These are phyloP conservation scores for Cryphonectria naterciae DNA, from an alignment of 2,329 filamentous ascomycete species.

Conservation along the genomic window DNA sequence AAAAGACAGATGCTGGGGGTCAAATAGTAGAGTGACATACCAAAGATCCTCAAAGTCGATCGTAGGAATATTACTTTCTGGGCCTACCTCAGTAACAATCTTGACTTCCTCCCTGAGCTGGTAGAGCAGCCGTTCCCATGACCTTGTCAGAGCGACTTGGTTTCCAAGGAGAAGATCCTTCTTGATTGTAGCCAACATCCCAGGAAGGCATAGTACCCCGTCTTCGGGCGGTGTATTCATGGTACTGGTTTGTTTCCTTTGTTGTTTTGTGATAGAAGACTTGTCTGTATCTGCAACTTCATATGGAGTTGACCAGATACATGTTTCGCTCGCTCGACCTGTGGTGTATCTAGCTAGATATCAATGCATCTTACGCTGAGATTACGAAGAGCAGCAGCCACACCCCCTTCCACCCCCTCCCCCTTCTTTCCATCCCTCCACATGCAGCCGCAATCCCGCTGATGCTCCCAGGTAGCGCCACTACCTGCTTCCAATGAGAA, in stretches of 20 bases:
- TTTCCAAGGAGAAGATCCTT: conserved; percentile 43
- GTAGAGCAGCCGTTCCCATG: conserved; percentile 46
- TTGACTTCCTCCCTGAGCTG: conserved; percentile 44
- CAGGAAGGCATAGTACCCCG: conserved; percentile 40
- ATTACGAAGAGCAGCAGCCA: neutral
- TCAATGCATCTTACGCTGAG: neutral
- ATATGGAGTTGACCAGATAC: neutral
- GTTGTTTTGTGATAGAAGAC: neutral
- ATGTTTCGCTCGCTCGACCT: neutral
- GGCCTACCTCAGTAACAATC: conserved; percentile 39
- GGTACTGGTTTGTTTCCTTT: conserved; percentile 2
- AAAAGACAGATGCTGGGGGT: neutral
- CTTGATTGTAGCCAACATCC: conserved; percentile 48
- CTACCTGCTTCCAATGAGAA: neutral
- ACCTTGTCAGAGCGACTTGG: conserved; percentile 42
- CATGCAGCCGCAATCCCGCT: neutral
- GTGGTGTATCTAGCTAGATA: neutral
- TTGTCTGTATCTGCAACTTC: neutral
- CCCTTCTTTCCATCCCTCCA: neutral
- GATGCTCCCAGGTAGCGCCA: neutral
- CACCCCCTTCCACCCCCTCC: too few species aligned
- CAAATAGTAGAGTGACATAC: neutral
- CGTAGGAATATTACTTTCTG: conserved; percentile 44
- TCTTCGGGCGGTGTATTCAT: conserved; percentile 24
- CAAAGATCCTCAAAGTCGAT: conserved; percentile 47